Evolutionary conservation across 345 rosid genomes (phyloP).

Genomic region (Combretum micranthum): DNA sequence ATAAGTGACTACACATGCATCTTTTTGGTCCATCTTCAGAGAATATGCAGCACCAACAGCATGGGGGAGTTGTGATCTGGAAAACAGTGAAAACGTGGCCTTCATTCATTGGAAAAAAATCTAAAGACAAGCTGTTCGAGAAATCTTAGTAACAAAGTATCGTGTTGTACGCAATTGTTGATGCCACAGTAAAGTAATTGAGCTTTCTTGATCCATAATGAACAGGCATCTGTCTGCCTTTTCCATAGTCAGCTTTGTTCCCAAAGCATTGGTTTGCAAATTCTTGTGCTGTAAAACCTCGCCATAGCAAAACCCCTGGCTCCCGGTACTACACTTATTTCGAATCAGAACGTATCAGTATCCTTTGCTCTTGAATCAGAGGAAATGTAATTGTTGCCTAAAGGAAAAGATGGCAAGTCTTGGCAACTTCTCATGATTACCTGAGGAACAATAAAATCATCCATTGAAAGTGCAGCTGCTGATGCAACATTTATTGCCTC

Average conservation of each 20-base stretch:
- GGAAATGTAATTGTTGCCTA: too few species aligned
- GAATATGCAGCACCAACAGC: conserved; percentile 84
- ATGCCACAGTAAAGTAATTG: conserved; percentile 47
- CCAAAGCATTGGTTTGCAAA: conserved; percentile 49
- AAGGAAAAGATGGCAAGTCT: too few species aligned
- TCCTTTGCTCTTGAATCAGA: too few species aligned
- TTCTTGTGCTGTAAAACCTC: conserved; percentile 47
- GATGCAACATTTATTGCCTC: conserved; percentile 84
- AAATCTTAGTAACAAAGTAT: neutral
- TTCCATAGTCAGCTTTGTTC: conserved; percentile 37
- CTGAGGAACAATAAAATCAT: conserved; percentile 74
- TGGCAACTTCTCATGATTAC: conserved; percentile 12
- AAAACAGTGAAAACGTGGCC: neutral
- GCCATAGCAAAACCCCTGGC: conserved; percentile 49
- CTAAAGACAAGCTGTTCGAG: conserved; percentile 7
- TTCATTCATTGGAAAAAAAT: neutral
- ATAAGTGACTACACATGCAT: conserved; percentile 67
- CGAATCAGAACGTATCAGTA: neutral
- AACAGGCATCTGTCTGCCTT: conserved; percentile 60
- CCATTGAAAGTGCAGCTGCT: conserved; percentile 58
- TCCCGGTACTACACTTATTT: conserved; percentile 64
- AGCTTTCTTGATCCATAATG: conserved; percentile 52
- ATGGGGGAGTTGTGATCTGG: conserved; percentile 74
- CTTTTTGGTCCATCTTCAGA: conserved; percentile 64
- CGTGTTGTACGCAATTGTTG: conserved; percentile 48